These are phyloP conservation scores for Penicillium palitans DNA, from an alignment of 2,329 filamentous ascomycete genomes.

Conservation along the genomic window DNA sequence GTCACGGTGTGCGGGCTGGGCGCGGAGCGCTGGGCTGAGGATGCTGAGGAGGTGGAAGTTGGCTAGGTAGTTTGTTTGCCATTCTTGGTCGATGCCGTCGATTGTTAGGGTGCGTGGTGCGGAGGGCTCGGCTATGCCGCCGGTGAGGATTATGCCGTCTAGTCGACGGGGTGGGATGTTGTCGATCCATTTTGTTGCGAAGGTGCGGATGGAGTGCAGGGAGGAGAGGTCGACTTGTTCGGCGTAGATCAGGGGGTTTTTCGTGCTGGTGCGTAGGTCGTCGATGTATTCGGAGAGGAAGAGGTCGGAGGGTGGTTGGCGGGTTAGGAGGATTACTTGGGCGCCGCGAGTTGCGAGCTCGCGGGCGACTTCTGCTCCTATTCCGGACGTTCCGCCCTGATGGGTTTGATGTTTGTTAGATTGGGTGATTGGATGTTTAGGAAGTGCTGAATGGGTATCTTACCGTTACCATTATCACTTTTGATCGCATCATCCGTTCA, in stretches of 20 bases:
- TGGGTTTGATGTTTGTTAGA: constrained; percentile 13
- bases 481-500: constrained; percentile 86
- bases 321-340: constrained; percentile 86
- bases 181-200: constrained; percentile 97
- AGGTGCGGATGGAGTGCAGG: constrained; percentile 85
- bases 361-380: constrained; percentile 74
- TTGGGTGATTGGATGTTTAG: neutral
- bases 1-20: constrained; percentile 90
- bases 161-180: constrained; percentile 85
- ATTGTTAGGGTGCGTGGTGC: constrained; percentile 60
- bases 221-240: constrained; percentile 90
- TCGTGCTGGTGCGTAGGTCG: constrained; percentile 73
- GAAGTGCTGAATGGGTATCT: constrained; percentile 11
- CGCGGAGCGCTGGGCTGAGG: constrained; percentile 82
- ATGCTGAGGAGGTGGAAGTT: constrained; percentile 96
- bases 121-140: constrained; percentile 64
- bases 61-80: constrained; percentile 92
- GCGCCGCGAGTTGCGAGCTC: constrained; percentile 79
- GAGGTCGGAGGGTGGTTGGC: constrained; percentile 74
- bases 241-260: constrained; percentile 88
- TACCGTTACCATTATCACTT: constrained; percentile 89
- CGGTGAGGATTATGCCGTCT: constrained; percentile 89
- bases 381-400: constrained; percentile 84
- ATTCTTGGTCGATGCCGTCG: constrained; percentile 84
- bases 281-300: constrained; percentile 93